Base-by-base conservation (phyloP, 495 filamentous ascomycete genomes). In the Hypoxylon fragiforme region DNA sequence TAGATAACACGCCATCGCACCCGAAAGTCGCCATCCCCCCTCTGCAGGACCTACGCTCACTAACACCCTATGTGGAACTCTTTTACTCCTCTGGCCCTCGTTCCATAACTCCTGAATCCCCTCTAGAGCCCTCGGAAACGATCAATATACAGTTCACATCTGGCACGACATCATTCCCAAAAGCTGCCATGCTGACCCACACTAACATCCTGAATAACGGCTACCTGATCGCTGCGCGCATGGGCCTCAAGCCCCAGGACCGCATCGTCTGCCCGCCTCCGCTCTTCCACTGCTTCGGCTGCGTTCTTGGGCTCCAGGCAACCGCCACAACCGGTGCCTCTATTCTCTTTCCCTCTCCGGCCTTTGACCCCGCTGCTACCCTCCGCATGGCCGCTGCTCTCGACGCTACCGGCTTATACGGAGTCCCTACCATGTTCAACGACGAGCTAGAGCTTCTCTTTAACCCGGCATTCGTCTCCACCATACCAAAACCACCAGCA, bases 131-230 rank as follows among this genome's bases (percentile, higher is more conserved):
- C 0, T 63, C 83, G 50, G 94, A 98, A 12, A 83, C 88, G 2
- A 84, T 95, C 36, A 97, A 97, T 66, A 96, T 98, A 57, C 94
- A 98, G 65, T 98, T 97, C 71, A 98, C 94, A 6, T 92, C 88
- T 5, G 94, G 92, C 20, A 98, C 92, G 5, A 98, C 92, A 0
- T 85, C 85, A 0, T 74, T 80, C 64, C 94, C 94, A 2, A 98
- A 98, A 75, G 94, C 94, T 0, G 91, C 92, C 1, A 95, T 90
- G 71, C 79, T 98, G 3, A 85, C 81, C 4, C 94, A 98, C 70
- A 79, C 76, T 6, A 84, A 80, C 8, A 96, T 98, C 54, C 75
- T 98, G 32, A 98, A 98, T 67, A 96, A 96, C 66, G 91, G 91
- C 24, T 79, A 77, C 6, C 83, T 86, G 31, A 92, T 95, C 54